These are phyloP conservation scores for Sodiomyces alkalinus DNA, from an alignment of 2,329 filamentous ascomycete species.

Conservation along the genomic window DNA sequence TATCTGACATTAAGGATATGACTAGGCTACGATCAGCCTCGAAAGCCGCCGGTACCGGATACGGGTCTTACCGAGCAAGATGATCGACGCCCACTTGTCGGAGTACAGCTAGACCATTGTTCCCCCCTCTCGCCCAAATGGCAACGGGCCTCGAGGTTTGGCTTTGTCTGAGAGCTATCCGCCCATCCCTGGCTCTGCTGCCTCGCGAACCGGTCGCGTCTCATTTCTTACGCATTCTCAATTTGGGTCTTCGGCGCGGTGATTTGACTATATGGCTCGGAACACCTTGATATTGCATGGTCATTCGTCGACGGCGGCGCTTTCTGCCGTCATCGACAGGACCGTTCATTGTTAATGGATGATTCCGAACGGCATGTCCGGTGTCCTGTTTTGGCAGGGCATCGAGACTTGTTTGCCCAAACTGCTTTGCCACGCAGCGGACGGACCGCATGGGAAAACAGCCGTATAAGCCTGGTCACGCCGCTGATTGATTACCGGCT, in stretches of 20 bases:
- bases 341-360: background rate
- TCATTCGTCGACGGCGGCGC: background rate
- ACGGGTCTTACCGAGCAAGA: constrained; percentile 26
- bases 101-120: constrained; percentile 9
- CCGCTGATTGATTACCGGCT: no score
- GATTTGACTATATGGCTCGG: constrained; percentile 20
- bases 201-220: constrained; percentile 22
- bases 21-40: constrained; percentile 67
- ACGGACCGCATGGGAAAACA: no score
- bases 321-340: background rate
- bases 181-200: constrained; percentile 2
- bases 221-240: constrained; percentile 20
- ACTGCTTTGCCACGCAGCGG: no score
- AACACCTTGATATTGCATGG: background rate
- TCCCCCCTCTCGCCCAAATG: no score
- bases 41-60: constrained; percentile 43
- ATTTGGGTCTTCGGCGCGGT: constrained; percentile 25
- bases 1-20: background rate
- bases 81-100: constrained; percentile 17
- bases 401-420: no score
- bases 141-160: no score
- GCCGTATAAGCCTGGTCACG: no score
- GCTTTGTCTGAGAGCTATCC: no score
- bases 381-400: constrained; percentile 16
- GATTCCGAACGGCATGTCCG: constrained; percentile 23